Base-by-base conservation (phyloP, 1,284 basidiomycete species). In the Sporisorium scitamineum region DNA sequence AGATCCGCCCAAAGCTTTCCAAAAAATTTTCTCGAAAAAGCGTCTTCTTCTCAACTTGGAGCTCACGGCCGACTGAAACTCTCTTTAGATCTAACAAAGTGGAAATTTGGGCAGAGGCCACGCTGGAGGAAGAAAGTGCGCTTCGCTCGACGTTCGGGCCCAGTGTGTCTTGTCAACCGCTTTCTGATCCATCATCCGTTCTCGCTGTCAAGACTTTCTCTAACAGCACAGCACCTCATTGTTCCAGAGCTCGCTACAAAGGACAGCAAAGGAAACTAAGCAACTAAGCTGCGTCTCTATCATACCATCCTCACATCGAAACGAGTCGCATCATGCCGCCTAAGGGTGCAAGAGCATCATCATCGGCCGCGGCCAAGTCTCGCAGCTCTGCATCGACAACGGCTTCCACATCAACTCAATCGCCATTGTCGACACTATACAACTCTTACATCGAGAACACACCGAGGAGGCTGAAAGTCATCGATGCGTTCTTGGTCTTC, bases 401-500 rank as follows among this genome's bases (percentile, higher is more conserved):
- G 5, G 39, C 70, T 18, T 62, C 60, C 20, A 54, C 62, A 20
- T 54, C 70, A 2, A 55, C 60, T 18, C 54, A 56, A 20, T 68
- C 66, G 7, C 72, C 72, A 8, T 8, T 75, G 22, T 60, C 72
- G 29, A 71, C 73, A 54, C 89, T 95, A 47, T 91, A 90, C 88
- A 90, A 89, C 81, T 91, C 94, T 37, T 97, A 97, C 88, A 87
- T 88, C 80, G 88, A 90, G 26, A 89, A 90, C 63, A 96, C 94
- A 0, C 89, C 94, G 6, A 88, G 92, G 72, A 90, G 93, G 29
- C 90, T 98, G 80, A 97, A 97, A 88, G 91, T 97, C 86, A 91
- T 98, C 85, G 96, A 99, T 88, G 88, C 90, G 13, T 97, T 97
- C 88, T 89, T 98, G 74, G 88, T 93, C 68, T 97, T 97, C 88